phyloP scores from a whole-genome alignment of 257 asterid species.

The Solanum sparsipilum region DNA sequence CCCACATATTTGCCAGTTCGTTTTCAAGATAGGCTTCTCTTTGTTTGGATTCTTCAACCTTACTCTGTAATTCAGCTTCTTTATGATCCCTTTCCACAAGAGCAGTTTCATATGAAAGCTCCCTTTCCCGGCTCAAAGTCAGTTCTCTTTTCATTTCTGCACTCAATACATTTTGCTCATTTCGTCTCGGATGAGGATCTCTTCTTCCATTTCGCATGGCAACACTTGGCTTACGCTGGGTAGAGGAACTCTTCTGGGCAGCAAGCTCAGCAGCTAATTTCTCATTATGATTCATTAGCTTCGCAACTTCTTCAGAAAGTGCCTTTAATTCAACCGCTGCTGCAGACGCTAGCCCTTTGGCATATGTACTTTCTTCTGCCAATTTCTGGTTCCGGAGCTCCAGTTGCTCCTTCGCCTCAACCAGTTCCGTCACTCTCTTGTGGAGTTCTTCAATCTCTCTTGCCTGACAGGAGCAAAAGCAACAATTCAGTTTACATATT shows the following conservation, averaged over 20 bases:
- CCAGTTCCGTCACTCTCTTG: constrained; percentile 41
- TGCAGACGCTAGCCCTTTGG: constrained; percentile 97
- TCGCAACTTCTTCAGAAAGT: constrained; percentile 92
- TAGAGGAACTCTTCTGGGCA: constrained; percentile 51
- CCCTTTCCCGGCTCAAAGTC: constrained; percentile 70
- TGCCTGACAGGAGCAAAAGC: constrained; percentile 35
- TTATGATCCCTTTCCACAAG: constrained; percentile 54
- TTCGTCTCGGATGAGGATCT: constrained; percentile 43
- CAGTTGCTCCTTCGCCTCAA: constrained; percentile 55
- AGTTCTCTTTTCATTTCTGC: constrained; percentile 68
- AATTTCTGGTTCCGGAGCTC: constrained; percentile 78
- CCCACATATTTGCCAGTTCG: constrained; percentile 98
- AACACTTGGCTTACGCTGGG: constrained; percentile 51
- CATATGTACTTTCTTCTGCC: constrained; percentile 89
- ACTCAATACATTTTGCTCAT: constrained; percentile 29
- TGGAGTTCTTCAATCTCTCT: constrained; percentile 57
- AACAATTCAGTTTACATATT: neutral
- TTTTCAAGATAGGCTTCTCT: constrained; percentile 92
- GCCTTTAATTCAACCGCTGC: constrained; percentile 98
- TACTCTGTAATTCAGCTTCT: constrained; percentile 71
- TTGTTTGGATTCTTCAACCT: constrained; percentile 89
- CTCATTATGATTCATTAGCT: constrained; percentile 88
- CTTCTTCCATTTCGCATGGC: constrained; percentile 55
- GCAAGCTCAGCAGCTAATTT: constrained; percentile 63
- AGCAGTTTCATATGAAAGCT: constrained; percentile 68